Conservation (phyloP, 805 yeast genomes). For the Barnettozyma populi region DNA sequence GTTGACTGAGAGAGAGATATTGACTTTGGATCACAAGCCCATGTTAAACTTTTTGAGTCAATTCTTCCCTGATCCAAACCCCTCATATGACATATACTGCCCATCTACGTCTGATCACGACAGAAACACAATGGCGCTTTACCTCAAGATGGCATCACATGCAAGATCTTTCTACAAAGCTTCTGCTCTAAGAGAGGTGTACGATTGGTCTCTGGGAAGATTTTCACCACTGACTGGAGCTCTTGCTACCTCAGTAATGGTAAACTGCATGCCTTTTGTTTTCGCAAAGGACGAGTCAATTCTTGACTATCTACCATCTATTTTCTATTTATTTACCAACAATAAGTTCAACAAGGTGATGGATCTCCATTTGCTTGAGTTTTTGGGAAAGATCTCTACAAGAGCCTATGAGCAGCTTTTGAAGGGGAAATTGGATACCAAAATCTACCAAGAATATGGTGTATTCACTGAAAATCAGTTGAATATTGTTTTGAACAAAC, state of each 20-base stretch:
- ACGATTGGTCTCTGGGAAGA: slow-evolving; percentile 45
- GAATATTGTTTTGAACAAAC: slow-evolving; percentile 49
- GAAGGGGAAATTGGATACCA: slow-evolving; percentile 26
- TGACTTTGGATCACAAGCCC: slow-evolving; percentile 32
- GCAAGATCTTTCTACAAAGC: slow-evolving; percentile 51
- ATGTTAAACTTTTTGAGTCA: slow-evolving; percentile 29
- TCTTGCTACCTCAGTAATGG: slow-evolving; percentile 45
- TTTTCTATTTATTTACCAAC: slow-evolving; percentile 70
- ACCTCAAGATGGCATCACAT: slow-evolving; percentile 47
- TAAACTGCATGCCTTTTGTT: slow-evolving; percentile 46
- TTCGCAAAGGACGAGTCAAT: slow-evolving; percentile 34
- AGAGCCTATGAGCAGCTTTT: slow-evolving; percentile 35
- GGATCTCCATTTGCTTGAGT: slow-evolving; percentile 60
- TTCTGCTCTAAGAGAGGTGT: slow-evolving; percentile 41
- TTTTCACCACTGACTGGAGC: slow-evolving; percentile 51
- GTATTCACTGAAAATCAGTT: slow-evolving; percentile 61
- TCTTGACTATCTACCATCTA: slow-evolving; percentile 54
- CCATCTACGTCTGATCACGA: slow-evolving; percentile 31
- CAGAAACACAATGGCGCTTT: slow-evolving; percentile 40
- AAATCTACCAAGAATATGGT: slow-evolving; percentile 48
- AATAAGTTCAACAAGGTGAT: slow-evolving; percentile 41
- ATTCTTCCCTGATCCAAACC: slow-evolving; percentile 42
- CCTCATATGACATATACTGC: slow-evolving; percentile 38
- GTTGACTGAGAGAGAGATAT: slow-evolving; percentile 23
- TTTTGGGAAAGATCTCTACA: slow-evolving; percentile 57